phyloP scores from a whole-genome alignment of 1,139 yeast genomes.

The Protomyces gravidus region DNA sequence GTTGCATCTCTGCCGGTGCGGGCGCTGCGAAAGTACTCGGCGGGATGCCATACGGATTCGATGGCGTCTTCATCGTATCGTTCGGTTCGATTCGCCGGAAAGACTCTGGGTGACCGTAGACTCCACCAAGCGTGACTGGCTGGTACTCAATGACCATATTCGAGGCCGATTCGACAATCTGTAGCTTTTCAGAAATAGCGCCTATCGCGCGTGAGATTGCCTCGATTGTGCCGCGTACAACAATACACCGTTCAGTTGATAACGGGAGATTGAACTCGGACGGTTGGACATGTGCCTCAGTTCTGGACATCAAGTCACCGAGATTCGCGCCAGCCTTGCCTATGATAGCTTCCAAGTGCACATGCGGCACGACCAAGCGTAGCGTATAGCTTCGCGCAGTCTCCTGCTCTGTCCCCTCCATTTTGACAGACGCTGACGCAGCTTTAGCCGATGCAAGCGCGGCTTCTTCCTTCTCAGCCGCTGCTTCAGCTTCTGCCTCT shows the following conservation, averaged over 20 bases:
- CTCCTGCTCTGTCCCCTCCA: constrained; percentile 40
- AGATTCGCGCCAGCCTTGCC: constrained; percentile 74
- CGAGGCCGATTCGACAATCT: constrained; percentile 55
- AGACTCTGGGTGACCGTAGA: constrained; percentile 33
- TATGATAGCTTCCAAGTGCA: constrained; percentile 74
- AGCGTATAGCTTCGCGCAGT: constrained; percentile 55
- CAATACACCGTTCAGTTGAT: constrained; percentile 73
- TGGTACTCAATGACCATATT: constrained; percentile 30
- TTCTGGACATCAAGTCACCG: constrained; percentile 75
- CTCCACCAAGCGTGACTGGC: constrained; percentile 34
- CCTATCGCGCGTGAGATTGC: constrained; percentile 81
- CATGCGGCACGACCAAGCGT: constrained; percentile 69
- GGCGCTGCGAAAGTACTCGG: constrained; percentile 38
- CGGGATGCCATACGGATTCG: constrained; percentile 35
- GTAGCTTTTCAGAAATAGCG: constrained; percentile 62
- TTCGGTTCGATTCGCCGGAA: constrained; percentile 28
- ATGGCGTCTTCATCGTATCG: constrained; percentile 34
- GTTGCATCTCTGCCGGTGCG: constrained; percentile 32
- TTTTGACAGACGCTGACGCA: background rate
- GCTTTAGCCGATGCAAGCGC: background rate
- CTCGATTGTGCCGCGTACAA: constrained; percentile 76
- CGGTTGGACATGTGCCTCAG: constrained; percentile 75
- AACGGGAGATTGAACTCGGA: constrained; percentile 70
- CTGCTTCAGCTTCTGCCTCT: background rate
- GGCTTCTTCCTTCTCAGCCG: constrained; percentile 51